Evolutionary conservation across 1,139 yeast genomes (phyloP), one percentile per base, ranked within the genome.

Genomic region (Geotrichum aggregatum): DNA sequence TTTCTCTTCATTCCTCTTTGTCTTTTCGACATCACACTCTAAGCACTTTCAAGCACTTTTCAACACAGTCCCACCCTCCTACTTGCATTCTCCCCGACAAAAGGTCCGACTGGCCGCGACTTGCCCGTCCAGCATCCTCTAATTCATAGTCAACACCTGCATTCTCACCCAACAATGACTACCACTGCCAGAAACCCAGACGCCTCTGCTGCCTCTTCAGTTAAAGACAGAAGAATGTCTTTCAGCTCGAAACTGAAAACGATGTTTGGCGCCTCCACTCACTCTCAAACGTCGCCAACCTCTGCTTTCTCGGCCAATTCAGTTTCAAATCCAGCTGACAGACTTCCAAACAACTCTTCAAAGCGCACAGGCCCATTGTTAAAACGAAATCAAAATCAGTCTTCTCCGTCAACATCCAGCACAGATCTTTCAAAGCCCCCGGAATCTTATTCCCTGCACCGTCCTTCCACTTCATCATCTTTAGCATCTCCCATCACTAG

Each of bases 151-250:
- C n/a, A n/a, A n/a, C n/a, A n/a, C n/a, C n/a, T n/a, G n/a, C 36
- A 34, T 6, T 18, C 7, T 13, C n/a, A 34, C 36, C 16, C 18
- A 34, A 14, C 5, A 7, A 5, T 34, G 18, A n/a, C 16, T n/a
- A n/a, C 36, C 1, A 34, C 16, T 34, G 18, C 36, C n/a, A 34
- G 5, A 34, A 34, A 34, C 5, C 14, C 33, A 8, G 14, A n/a
- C 4, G 30, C 43, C 13, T 11, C n/a, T n/a, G n/a, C n/a, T n/a
- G n/a, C 43, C 4, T 11, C 18, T 16, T 21, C 43, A 2, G 2
- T 34, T 11, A 47, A 41, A 30, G 42, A 33, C n/a, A 33, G 50
- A 19, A 39, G 35, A 42, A 42, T 42, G 47, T 35, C 51, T 1
- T 35, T 48, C 19, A 24, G 41, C 26, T 5, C 31, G 13, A 48